Evolutionary conservation across 495 filamentous ascomycete genomes (phyloP).

Genomic region (Xylaria sp.): DNA sequence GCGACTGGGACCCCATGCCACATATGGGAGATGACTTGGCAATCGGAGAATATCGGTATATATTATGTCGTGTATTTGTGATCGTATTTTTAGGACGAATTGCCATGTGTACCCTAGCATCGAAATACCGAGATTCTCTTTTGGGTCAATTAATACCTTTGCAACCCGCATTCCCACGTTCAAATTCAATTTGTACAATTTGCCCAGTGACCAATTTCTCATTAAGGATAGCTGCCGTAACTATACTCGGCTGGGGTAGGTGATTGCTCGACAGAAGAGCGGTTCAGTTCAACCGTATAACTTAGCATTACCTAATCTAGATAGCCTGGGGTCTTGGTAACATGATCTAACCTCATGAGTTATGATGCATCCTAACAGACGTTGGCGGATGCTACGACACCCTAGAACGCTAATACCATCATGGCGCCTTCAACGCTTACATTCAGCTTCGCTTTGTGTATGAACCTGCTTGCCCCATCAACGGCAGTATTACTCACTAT

Average conservation of each 20-base stretch:
- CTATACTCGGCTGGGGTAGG: neutral
- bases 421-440: constrained; percentile 4
- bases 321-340: neutral
- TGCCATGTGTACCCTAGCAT: neutral
- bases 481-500: neutral
- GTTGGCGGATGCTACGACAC: constrained; percentile 18
- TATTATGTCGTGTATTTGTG: constrained; percentile 8
- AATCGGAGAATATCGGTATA: constrained; percentile 5
- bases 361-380: neutral
- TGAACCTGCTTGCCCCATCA: neutral
- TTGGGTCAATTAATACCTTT: neutral
- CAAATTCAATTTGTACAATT: neutral
- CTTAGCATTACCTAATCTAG: neutral
- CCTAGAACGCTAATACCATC: neutral
- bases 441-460: neutral
- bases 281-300: neutral
- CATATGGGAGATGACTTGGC: constrained; percentile 9
- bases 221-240: neutral
- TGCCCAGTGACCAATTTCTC: neutral
- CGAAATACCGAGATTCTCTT: neutral
- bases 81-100: constrained; percentile 1
- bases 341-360: constrained; percentile 7
- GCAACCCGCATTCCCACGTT: neutral
- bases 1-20: neutral
- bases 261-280: neutral